Evolutionary conservation across 345 rosid species (phyloP).

Genomic region (Eucalyptus regnans): DNA sequence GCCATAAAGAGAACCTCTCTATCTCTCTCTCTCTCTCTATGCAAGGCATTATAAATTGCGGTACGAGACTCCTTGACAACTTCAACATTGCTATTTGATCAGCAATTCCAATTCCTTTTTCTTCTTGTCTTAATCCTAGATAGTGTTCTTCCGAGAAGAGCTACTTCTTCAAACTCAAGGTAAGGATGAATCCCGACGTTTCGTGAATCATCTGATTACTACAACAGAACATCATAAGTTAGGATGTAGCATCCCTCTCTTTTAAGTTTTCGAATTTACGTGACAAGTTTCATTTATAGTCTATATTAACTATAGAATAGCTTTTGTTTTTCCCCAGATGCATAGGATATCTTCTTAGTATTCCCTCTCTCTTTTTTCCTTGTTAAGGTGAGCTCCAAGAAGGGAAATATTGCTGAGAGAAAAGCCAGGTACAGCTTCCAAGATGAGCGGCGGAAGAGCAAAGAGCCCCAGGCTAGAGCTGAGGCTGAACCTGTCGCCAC

Average conservation of each 20-base stretch:
- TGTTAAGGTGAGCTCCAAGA: neutral
- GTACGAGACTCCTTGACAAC: neutral
- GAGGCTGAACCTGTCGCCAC: slow-evolving; percentile 36
- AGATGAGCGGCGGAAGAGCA: slow-evolving; percentile 8
- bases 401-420: neutral
- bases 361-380: neutral
- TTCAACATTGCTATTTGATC: neutral
- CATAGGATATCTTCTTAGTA: neutral
- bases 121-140: neutral
- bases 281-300: neutral
- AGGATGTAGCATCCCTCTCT: neutral
- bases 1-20: neutral
- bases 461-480: slow-evolving; percentile 21
- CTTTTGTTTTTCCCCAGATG: neutral
- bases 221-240: neutral
- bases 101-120: neutral
- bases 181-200: neutral
- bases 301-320: neutral
- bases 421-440: neutral
- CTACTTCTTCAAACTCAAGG: neutral
- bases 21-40: neutral
- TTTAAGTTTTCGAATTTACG: neutral
- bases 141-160: neutral
- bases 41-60: neutral
- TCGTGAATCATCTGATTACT: neutral